Base-by-base conservation (phyloP, 306 rosid species). In the Macrotyloma uniflorum region DNA sequence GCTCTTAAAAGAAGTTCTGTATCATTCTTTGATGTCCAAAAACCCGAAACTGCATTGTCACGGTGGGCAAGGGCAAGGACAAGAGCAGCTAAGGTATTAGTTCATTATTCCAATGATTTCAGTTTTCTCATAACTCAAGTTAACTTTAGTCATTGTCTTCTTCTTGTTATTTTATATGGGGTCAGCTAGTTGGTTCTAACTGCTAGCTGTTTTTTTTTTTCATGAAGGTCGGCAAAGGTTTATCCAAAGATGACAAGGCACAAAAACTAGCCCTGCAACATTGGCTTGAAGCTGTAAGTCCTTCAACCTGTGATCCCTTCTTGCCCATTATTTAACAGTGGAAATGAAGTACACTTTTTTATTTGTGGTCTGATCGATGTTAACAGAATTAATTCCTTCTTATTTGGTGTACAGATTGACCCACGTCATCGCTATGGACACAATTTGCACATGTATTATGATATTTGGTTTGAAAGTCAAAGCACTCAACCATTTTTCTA, bases 361-460 rank as follows among this genome's bases (percentile, higher is more conserved):
- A 14, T n/a, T 61, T 53, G 3, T 43, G 69, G 11, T 64, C 40
- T 2, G 62, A 2, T 23, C 5, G 8, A n/a, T 45, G 28, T 50
- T 77, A 78, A 67, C 28, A 6, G 4, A 5, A 38, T 22, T 16
- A 47, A 53, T 64, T 42, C 32, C 20, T 70, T 76, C 46, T 82
- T 73, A 15, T n/a, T 83, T 79, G 18, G 13, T 61, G 1, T 50
- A 53, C 85, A 95, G 99, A 93, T 95, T 75, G 99, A 95, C 80
- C 97, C 98, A 65, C 97, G 99, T n/a, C 99, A 95, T 73, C 97
- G 99, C 0, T 95, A 95, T 68, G 99, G 99, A 74, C 99, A 95
- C 89, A 93, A 95, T 80, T 79, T 95, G 68, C 97, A 95, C 77
- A 72, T 91, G 0, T 95, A 95, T 79, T 95, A 95, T 87, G 99